Evolutionary conservation across 805 yeast species (phyloP).

Genomic region (Suhomyces xylopsoci): DNA sequence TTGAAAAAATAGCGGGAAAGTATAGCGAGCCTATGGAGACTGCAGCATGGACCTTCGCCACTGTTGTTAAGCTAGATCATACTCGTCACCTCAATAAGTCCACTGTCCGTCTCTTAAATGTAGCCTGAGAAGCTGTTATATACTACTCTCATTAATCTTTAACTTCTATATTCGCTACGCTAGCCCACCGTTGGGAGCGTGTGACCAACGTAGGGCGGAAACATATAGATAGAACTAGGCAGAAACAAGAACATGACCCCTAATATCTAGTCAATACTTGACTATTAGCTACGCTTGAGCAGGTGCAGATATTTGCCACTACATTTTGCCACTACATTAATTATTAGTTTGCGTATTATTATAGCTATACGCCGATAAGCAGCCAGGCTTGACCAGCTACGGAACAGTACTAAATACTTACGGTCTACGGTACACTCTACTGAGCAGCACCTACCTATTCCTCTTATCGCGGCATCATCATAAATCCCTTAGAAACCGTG

Average conservation of each 20-base stretch:
- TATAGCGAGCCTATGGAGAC: not conserved
- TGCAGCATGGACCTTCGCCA: not conserved
- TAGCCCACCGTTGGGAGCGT: not conserved
- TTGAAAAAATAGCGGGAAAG: not conserved
- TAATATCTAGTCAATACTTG: not conserved
- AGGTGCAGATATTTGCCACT: too few relatives aligned
- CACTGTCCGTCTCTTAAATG: too few relatives aligned
- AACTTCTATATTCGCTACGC: too few relatives aligned
- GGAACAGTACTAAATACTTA: not conserved
- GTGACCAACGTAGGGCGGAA: not conserved
- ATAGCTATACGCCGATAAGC: not conserved
- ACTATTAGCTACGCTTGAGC: not conserved
- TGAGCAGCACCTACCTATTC: not conserved
- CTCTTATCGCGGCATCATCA: not conserved
- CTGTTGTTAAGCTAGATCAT: not conserved
- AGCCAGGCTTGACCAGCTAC: not conserved
- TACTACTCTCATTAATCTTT: too few relatives aligned
- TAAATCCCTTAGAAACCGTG: constrained; percentile 77
- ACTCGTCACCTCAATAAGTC: too few relatives aligned
- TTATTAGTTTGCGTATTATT: not conserved
- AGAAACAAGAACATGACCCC: not conserved
- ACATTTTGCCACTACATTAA: not conserved
- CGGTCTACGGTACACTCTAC: not conserved
- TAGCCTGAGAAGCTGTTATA: too few relatives aligned
- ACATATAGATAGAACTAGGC: not conserved